Conservation (phyloP, 2,329 filamentous ascomycete genomes). For the Ceratocystis huliohia region DNA sequence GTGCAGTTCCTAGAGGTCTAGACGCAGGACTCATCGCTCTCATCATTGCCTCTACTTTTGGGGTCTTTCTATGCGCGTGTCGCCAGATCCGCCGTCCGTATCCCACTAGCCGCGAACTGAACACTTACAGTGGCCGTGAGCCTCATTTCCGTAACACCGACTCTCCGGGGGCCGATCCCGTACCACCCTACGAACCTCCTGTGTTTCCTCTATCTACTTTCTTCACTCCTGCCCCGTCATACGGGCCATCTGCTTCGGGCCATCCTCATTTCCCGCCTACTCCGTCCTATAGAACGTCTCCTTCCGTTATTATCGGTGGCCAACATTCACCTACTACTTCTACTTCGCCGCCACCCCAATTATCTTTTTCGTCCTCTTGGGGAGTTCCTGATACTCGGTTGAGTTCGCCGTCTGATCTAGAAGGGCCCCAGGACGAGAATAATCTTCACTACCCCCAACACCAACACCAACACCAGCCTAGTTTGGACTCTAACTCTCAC, state of each 20-base stretch:
- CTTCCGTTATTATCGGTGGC: not conserved
- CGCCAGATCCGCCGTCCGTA: slow-evolving; percentile 11
- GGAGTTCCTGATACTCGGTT: not conserved
- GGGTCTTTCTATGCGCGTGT: slow-evolving; percentile 17
- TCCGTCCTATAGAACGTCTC: not conserved
- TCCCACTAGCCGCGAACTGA: slow-evolving; percentile 4
- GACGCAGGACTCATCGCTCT: slow-evolving; percentile 16
- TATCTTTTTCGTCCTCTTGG: slow-evolving; percentile 4
- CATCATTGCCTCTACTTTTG: slow-evolving; percentile 18
- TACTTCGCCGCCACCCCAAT: not conserved
- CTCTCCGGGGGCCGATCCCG: slow-evolving; percentile 17
- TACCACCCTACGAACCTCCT: slow-evolving; percentile 18
- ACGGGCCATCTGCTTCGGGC: not conserved
- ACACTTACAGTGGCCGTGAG: not conserved
- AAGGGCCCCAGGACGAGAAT: not conserved
- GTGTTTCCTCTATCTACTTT: slow-evolving; percentile 10
- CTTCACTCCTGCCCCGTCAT: slow-evolving; percentile 3
- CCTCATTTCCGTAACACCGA: slow-evolving; percentile 8
- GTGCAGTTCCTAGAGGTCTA: slow-evolving; percentile 5
- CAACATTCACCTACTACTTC: not conserved
- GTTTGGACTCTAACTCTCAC: not conserved
- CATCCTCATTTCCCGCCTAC: not conserved
- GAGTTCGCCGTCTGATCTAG: not conserved
- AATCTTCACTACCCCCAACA: not conserved
- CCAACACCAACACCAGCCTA: not conserved